Base-by-base conservation (phyloP, 164 flowering plant species). In the Tetracentron sinense region DNA sequence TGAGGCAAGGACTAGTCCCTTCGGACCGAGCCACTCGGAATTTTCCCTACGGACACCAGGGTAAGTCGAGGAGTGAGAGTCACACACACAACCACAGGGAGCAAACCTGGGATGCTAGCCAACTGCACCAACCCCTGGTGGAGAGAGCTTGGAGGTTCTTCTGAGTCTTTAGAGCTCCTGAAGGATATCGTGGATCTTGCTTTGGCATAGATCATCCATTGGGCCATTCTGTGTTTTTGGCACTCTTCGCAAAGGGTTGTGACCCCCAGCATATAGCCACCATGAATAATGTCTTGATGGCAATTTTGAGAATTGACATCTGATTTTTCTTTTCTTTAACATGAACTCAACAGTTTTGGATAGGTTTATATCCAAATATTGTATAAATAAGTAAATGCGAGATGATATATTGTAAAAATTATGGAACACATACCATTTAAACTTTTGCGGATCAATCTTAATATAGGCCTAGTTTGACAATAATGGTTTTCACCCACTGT, bases 241-340 rank as follows among this genome's bases (percentile, higher is more conserved):
- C 81, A n/a, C 70, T 76, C 55, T 64, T 88, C 67, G 84, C 83
- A 10, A 79, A 74, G 63, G 73, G 72, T 51, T 86, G 91, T 67
- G 61, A 88, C 54, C 88, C 87, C 47, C 69, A 72, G 2, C 77
- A 63, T 47, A 77, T 88, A 62, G 89, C 88, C 6, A 75, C 70
- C 52, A 84, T 76, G 80, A 75, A 80, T 42, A 83, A 83, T 60
- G 74, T 80, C 30, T 30, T 83, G 30, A 80, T 78, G 71, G 71
- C 77, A 58, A 80, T 88, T 49, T 81, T 82, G 15, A 79, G 80
- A 70, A 75, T 69, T 54, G 54, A 3, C 7, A 30, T 69, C 46
- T 14, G 4, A 35, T 16, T 25, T 56, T 4, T 2, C 19, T 57
- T 38, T 54, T 20, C n/a, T 56, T 31, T 5, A 29, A 21, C 28